Evolutionary conservation across 805 yeast species (phyloP).

Genomic region (Yamadazyma insecticola): DNA sequence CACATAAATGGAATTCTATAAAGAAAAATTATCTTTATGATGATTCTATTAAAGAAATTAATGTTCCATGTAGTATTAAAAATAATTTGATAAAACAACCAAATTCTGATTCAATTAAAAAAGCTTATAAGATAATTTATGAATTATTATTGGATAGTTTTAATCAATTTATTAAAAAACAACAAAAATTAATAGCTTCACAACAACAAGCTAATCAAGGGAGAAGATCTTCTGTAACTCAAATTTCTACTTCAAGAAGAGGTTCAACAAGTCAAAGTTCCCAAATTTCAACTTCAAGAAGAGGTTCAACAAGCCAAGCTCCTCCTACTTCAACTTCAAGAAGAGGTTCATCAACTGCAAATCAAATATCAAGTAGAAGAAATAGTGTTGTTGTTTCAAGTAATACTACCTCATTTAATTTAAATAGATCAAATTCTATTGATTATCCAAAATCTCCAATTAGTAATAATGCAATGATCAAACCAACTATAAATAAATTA

Average conservation of each 20-base stretch:
- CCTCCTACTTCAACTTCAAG: background rate
- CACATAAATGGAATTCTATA: conserved; percentile 22
- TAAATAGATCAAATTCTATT: too few species aligned
- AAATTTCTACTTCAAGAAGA: background rate
- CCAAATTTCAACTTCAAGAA: background rate
- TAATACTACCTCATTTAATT: too few species aligned
- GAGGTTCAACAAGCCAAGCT: background rate
- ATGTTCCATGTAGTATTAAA: conserved; percentile 24
- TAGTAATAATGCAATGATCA: conserved; percentile 2
- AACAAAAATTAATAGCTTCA: too few species aligned
- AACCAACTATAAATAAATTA: conserved; percentile 8
- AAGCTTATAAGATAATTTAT: conserved; percentile 16
- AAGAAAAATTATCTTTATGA: conserved; percentile 21
- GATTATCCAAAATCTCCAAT: conserved; percentile 14
- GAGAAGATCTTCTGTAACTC: too few species aligned
- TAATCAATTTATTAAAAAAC: conserved; percentile 28
- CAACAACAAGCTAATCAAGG: too few species aligned
- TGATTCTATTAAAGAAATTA: conserved; percentile 29
- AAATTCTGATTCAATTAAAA: conserved; percentile 9
- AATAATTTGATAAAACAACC: conserved; percentile 18
- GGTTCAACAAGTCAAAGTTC: background rate
- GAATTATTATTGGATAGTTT: conserved; percentile 29
- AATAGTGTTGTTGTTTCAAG: too few species aligned
- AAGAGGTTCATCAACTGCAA: background rate
- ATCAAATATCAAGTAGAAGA: conserved; percentile 2